Evolutionary conservation across 352 stramenopile species (phyloP).

Genomic region (Phytopythium ostracodes): DNA sequence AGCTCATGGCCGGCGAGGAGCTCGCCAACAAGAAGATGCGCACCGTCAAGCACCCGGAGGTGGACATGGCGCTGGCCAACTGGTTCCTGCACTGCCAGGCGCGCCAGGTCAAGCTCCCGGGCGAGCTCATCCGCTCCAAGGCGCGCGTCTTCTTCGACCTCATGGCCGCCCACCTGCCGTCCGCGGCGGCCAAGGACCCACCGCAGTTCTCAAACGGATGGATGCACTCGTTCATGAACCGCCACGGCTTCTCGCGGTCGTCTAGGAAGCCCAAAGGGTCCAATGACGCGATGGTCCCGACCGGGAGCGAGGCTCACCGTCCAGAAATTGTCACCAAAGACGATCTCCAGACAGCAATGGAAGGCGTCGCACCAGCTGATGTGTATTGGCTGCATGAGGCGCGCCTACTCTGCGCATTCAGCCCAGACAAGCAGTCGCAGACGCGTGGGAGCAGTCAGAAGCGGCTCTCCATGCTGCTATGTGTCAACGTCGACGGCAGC

Average conservation of each 20-base stretch:
- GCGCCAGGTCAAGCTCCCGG: slow-evolving; percentile 48
- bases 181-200: slow-evolving; percentile 26
- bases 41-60: slow-evolving; percentile 70
- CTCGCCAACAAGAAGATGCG: slow-evolving; percentile 72
- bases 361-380: slow-evolving; percentile 46
- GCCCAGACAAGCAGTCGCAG: slow-evolving; percentile 24
- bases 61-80: slow-evolving; percentile 76
- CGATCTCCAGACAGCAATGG: slow-evolving; percentile 40
- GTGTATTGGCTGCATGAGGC: slow-evolving; percentile 80
- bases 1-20: slow-evolving; percentile 72
- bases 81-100: slow-evolving; percentile 78
- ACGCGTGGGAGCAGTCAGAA: slow-evolving; percentile 7
- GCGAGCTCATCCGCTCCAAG: slow-evolving; percentile 75
- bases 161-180: slow-evolving; percentile 36
- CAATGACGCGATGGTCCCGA: slow-evolving; percentile 11
- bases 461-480: slow-evolving; percentile 60
- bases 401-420: slow-evolving; percentile 44
- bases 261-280: slow-evolving; percentile 12
- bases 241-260: slow-evolving; percentile 58
- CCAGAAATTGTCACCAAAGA: slow-evolving; percentile 39
- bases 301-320: neutral
- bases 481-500: slow-evolving; percentile 61
- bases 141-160: slow-evolving; percentile 64
- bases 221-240: slow-evolving; percentile 80
- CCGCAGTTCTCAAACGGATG: slow-evolving; percentile 87